Percentiles rank a stretch among this genome's conserved stretches.
Evolutionary conservation across 495 filamentous ascomycete genomes (phyloP).

Genomic region (Durotheca rogersii): DNA sequence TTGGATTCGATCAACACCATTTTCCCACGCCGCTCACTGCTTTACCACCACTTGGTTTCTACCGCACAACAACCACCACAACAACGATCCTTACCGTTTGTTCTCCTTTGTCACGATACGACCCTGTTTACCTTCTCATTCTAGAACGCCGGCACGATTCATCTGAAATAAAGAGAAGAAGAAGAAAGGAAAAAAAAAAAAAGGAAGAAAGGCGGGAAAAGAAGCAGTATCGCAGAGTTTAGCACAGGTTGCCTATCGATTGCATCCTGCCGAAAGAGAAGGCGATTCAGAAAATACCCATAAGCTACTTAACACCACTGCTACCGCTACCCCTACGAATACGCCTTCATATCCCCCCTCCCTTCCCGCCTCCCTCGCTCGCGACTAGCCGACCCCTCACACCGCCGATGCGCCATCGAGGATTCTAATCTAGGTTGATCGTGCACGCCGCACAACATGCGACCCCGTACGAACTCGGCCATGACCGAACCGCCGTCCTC

Average conservation of each 20-base stretch:
- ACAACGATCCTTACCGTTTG: conserved; percentile 1
- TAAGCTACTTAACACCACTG: neutral
- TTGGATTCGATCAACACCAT: too few relatives aligned
- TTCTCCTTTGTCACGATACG: conserved; percentile 27
- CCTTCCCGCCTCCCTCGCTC: too few relatives aligned
- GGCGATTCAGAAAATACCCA: neutral
- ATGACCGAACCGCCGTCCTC: conserved; percentile 67
- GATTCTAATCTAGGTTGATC: conserved; percentile 24
- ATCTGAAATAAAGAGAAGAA: too few relatives aligned
- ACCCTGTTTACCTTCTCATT: conserved; percentile 2
- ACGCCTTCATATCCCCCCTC: too few relatives aligned
- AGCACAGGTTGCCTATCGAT: too few relatives aligned
- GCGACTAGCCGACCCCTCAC: conserved; percentile 4
- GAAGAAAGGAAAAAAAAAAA: too few relatives aligned
- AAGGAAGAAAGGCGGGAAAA: too few relatives aligned
- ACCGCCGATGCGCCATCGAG: conserved; percentile 30
- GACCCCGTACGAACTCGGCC: conserved; percentile 23
- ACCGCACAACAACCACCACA: conserved; percentile 7
- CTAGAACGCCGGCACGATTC: conserved; percentile 12
- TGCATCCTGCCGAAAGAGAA: too few relatives aligned
- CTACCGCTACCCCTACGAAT: neutral
- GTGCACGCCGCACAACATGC: conserved; percentile 22
- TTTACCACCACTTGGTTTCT: conserved; percentile 14
- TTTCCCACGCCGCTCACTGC: conserved; percentile 8
- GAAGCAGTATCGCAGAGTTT: conserved; percentile 9